Base-by-base conservation (phyloP, 2,329 filamentous ascomycete species). In the Ceratocystis huliohia region DNA sequence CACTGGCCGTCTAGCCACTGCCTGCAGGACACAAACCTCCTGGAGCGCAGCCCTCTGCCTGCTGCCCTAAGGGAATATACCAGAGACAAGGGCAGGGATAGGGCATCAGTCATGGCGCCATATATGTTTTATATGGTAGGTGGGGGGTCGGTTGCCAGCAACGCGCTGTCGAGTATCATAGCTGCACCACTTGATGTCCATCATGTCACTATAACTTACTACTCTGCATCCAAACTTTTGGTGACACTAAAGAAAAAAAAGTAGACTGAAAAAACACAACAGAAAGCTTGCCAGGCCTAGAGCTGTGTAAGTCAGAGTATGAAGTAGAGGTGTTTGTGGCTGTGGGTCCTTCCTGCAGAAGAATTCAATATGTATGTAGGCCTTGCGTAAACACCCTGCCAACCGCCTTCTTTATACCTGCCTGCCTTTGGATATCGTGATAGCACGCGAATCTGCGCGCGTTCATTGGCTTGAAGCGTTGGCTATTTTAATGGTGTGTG, bases 351-450 rank as follows among this genome's bases (percentile, higher is more conserved):
- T 1, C 64, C 70, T 0, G 10, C 61, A 1, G 41, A 8, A 17
- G 28, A 37, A 10, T 5, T 33, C 5, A 5, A 33, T 8, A 7
- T 53, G 48, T 41, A 57, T 70, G 56, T 65, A 71, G 67, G 22
- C 48, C 3, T 28, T 53, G 48, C 22, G 48, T 25, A 70, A 70
- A 48, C 74, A 74, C 67, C 72, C 72, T 1, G 89, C 85, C 72
- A 83, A 83, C 59, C 81, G 85, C 67, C 78, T 91, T 13, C 50
- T 75, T 89, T n/a, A 84, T 84, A 0, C 85, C 86, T 69, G 87
- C 91, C 74, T 89, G 87, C 71, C 79, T 88, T 66, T 91, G 88
- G 87, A 89, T 90, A 85, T 82, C 84, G 1, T 81, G 81, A 77
- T 82, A 90, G 76, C 88, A 91, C 74, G 79, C 75, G n/a, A 87